Percentiles rank a stretch among this genome's conserved stretches.
Conservation (phyloP, 2,329 filamentous ascomycete genomes). For the Fusarium brevicatenulatum region DNA sequence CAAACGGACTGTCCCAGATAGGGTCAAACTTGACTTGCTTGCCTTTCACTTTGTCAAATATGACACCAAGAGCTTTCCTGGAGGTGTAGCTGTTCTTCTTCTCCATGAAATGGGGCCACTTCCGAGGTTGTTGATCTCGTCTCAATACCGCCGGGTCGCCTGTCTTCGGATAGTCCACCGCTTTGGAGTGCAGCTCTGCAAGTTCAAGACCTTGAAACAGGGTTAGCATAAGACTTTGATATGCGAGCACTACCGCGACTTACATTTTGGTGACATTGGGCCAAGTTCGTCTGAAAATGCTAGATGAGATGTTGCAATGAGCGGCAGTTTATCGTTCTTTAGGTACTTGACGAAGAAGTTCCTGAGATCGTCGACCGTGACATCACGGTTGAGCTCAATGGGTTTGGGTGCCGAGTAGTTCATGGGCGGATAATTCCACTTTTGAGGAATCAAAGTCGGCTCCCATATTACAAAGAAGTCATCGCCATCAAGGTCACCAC, state of each 20-base stretch:
- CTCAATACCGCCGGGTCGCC: conserved; percentile 79
- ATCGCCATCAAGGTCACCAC: conserved; percentile 94
- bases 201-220: conserved; percentile 67
- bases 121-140: conserved; percentile 65
- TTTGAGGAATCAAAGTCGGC: conserved; percentile 71
- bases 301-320: conserved; percentile 85
- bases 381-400: conserved; percentile 65
- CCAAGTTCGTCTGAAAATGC: conserved; percentile 78
- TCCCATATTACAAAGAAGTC: conserved; percentile 98
- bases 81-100: conserved; percentile 74
- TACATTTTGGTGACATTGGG: conserved; percentile 75
- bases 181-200: conserved; percentile 84
- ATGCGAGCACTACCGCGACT: conserved; percentile 43
- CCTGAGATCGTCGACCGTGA: conserved; percentile 78
- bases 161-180: conserved; percentile 95
- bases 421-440: conserved; percentile 83
- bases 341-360: conserved; percentile 92
- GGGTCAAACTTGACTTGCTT: conserved; percentile 74
- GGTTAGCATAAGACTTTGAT: not conserved
- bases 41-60: conserved; percentile 78
- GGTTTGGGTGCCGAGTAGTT: conserved; percentile 72
- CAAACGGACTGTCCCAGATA: conserved; percentile 77
- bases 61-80: conserved; percentile 75
- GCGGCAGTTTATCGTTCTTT: conserved; percentile 84
- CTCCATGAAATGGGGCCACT: conserved; percentile 91